Conservation (phyloP, 371 early-diverging fungal genomes). For the Entomophthora muscae region DNA sequence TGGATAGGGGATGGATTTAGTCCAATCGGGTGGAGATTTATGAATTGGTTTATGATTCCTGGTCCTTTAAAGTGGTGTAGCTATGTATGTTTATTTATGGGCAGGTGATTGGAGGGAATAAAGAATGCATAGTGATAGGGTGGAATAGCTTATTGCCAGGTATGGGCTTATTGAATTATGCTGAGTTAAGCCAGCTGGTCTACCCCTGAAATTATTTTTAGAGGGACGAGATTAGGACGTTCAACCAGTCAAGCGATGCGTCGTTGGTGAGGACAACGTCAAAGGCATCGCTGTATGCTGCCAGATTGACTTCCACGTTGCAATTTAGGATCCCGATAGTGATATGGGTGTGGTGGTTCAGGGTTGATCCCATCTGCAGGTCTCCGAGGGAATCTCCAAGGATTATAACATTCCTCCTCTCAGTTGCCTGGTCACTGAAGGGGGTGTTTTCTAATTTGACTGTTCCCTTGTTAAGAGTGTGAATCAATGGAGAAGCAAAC, state of each 20-base stretch:
- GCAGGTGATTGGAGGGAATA: no score
- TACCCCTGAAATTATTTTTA: no score
- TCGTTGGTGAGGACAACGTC: conserved; percentile 54
- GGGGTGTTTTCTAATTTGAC: conserved; percentile 22
- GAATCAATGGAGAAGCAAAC: neutral
- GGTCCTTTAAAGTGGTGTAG: no score
- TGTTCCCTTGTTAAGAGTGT: conserved; percentile 4
- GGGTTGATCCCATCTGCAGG: conserved; percentile 44
- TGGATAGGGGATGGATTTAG: no score
- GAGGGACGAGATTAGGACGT: no score
- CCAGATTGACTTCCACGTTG: conserved; percentile 26
- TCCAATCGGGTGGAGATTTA: no score
- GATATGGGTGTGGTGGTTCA: conserved; percentile 29
- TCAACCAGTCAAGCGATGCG: conserved; percentile 26
- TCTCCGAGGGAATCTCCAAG: conserved; percentile 61
- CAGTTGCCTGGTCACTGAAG: conserved; percentile 18
- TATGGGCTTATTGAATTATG: no score
- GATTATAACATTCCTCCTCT: conserved; percentile 40
- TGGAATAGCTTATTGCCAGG: no score
- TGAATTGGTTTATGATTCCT: no score
- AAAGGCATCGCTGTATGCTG: conserved; percentile 31
- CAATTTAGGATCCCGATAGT: conserved; percentile 54
- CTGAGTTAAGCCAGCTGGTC: no score
- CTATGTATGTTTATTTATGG: no score
- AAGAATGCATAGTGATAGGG: no score